These are phyloP conservation scores for Candida succiphila DNA, from an alignment of 805 yeast genomes.

Conservation along the genomic window DNA sequence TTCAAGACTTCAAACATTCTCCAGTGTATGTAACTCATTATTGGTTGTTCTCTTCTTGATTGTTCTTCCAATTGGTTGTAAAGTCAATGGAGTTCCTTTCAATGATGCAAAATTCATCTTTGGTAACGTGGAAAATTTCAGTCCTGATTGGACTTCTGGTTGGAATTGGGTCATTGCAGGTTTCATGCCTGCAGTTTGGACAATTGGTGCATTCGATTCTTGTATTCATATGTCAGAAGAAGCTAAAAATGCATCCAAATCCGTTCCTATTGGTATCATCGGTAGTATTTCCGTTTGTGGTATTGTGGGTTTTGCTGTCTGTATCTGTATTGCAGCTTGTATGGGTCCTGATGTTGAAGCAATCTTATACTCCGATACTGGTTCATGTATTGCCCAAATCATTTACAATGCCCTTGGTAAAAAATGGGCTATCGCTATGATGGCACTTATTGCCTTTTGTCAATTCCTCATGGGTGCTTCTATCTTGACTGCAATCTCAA, in stretches of 20 bases:
- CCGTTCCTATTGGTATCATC: slow-evolving; percentile 31
- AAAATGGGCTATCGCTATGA: slow-evolving; percentile 34
- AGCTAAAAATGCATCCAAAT: slow-evolving; percentile 26
- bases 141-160: slow-evolving; percentile 24
- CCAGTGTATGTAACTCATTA: slow-evolving; percentile 24
- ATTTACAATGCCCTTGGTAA: slow-evolving; percentile 34
- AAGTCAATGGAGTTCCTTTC: slow-evolving; percentile 16
- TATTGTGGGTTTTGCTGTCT: slow-evolving; percentile 30
- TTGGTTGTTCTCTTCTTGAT: slow-evolving; percentile 28
- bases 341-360: slow-evolving; percentile 19
- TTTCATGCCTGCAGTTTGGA: slow-evolving; percentile 43
- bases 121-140: slow-evolving; percentile 18
- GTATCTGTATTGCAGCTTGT: slow-evolving; percentile 23
- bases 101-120: slow-evolving; percentile 24
- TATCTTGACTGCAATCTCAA: slow-evolving; percentile 29
- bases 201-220: slow-evolving; percentile 40
- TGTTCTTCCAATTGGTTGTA: slow-evolving; percentile 33
- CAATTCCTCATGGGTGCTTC: slow-evolving; percentile 36
- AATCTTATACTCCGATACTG: slow-evolving; percentile 21
- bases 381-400: slow-evolving; percentile 35
- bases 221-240: slow-evolving; percentile 38
- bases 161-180: slow-evolving; percentile 29
- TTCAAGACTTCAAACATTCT: slow-evolving; percentile 27
- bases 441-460: slow-evolving; percentile 32
- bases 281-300: slow-evolving; percentile 31